phyloP scores from a whole-genome alignment of 1,139 yeast species.

The Yueomyces sp. region DNA sequence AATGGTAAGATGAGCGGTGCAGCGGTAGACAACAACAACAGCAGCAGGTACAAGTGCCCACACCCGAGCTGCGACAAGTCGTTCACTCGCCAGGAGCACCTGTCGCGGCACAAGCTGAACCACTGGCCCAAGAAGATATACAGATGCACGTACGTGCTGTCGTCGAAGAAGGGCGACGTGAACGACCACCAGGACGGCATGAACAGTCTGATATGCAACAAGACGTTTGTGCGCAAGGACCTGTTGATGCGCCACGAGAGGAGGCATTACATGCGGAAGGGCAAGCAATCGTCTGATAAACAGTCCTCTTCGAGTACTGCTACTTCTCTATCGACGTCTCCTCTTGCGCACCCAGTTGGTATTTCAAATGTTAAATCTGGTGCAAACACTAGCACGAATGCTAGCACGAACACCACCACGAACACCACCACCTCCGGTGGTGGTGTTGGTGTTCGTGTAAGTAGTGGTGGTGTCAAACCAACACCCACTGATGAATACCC shows the following conservation, averaged over 20 bases:
- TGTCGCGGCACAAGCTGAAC: constrained; percentile 28
- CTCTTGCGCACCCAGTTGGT: too few relatives aligned
- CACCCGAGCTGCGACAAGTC: constrained; percentile 30
- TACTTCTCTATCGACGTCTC: too few relatives aligned
- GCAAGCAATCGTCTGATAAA: constrained; percentile 2
- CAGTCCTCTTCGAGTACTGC: too few relatives aligned
- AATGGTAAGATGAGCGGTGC: too few relatives aligned
- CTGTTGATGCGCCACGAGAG: constrained; percentile 38
- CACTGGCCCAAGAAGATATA: constrained; percentile 33
- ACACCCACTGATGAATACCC: too few relatives aligned
- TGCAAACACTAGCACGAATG: too few relatives aligned
- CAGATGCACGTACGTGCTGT: constrained; percentile 31
- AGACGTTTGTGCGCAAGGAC: constrained; percentile 51
- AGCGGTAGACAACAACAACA: too few relatives aligned
- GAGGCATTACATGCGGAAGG: constrained; percentile 28
- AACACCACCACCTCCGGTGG: too few relatives aligned
- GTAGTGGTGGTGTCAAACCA: too few relatives aligned
- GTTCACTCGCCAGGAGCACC: constrained; percentile 28
- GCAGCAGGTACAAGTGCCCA: constrained; percentile 23
- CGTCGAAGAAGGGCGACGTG: neutral
- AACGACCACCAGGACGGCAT: neutral
- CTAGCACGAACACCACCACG: too few relatives aligned
- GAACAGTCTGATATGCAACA: constrained; percentile 31
- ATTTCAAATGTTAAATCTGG: too few relatives aligned
- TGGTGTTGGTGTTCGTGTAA: too few relatives aligned